phyloP scores from a whole-genome alignment of 805 yeast species.

The Candida railenensis region DNA sequence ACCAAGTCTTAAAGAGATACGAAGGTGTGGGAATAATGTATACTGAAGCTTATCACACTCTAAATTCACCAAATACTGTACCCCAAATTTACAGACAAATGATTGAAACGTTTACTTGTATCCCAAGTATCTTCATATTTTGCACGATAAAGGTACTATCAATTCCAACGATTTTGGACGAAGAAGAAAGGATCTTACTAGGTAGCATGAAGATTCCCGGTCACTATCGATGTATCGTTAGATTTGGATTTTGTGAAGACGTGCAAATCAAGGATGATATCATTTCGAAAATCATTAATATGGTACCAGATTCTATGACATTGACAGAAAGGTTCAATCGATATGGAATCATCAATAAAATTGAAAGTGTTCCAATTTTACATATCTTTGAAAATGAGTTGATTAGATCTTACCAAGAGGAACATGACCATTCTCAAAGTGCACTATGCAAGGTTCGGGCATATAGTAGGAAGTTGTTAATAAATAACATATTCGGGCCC shows the following conservation, averaged over 20 bases:
- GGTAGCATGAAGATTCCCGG: slow-evolving; percentile 43
- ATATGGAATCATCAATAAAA: background rate
- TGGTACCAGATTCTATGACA: slow-evolving; percentile 16
- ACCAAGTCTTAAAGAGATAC: slow-evolving; percentile 16
- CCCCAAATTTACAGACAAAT: slow-evolving; percentile 41
- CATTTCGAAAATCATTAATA: slow-evolving; percentile 17
- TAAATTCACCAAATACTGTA: slow-evolving; percentile 43
- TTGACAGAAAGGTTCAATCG: slow-evolving; percentile 9
- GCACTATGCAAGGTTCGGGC: slow-evolving; percentile 14
- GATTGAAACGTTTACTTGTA: slow-evolving; percentile 38
- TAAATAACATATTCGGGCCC: slow-evolving; percentile 26
- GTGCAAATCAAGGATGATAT: slow-evolving; percentile 19
- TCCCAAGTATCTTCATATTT: slow-evolving; percentile 46
- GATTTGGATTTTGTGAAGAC: slow-evolving; percentile 51
- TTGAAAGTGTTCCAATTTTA: slow-evolving; percentile 17
- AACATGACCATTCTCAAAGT: slow-evolving; percentile 13
- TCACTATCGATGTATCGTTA: slow-evolving; percentile 46
- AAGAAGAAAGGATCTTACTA: slow-evolving; percentile 38
- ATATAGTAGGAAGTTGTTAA: slow-evolving; percentile 15
- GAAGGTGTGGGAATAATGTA: slow-evolving; percentile 44
- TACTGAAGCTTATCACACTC: slow-evolving; percentile 35
- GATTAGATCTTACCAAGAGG: slow-evolving; percentile 21
- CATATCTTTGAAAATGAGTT: slow-evolving; percentile 31
- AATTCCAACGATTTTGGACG: slow-evolving; percentile 37
- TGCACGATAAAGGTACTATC: slow-evolving; percentile 41